Evolutionary conservation across 495 filamentous ascomycete genomes (phyloP), one percentile per base, ranked within the genome.

Genomic region (Clavariopsis aquatica): DNA sequence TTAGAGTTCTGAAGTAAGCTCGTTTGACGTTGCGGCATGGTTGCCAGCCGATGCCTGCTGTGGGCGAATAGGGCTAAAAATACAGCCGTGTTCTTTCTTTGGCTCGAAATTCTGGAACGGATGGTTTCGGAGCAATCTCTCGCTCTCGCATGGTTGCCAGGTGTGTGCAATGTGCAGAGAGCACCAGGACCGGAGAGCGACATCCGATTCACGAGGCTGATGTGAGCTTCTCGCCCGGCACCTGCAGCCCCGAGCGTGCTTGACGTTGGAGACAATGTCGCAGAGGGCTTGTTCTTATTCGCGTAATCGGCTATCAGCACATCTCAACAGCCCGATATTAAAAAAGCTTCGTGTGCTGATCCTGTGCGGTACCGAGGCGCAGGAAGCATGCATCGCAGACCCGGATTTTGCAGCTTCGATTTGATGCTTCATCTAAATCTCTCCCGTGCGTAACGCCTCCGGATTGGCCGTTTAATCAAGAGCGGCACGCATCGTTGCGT

Each of bases 1-100:
- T 29, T 43, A 52, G 53, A 49, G 58, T 62, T 62, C 58, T 62
- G 49, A 62, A 28, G 20, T 62, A 62, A 62, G 47, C 58, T 60
- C 41, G 22, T 36, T 24, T 7, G n/a, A 28, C 47, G 43, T 23
- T 60, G 26, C 28, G 23, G 49, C 38, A 47, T 9, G 47, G 17
- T 31, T 62, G 47, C 6, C 12, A 49, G n/a, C 58, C 17, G 22
- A 52, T 29, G 23, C 22, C 45, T 36, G 27, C 23, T 43, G 2
- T 22, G n/a, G n/a, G 28, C n/a, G 10, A 23, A 47, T 17, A 23
- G 43, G 58, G 58, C 41, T 29, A 52, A 62, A 62, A 53, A 51
- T 47, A 52, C 28, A 52, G 26, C 19, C 20, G n/a, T 9, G 38
- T 3, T n/a, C 38, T 43, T n/a, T 43, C 24, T 29, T 49, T 53